A percentile compares a stretch with the other conserved stretches of the same genome.
phyloP scores from a whole-genome alignment of 2,329 filamentous ascomycete species.

The Bipolaris sorokiniana region DNA sequence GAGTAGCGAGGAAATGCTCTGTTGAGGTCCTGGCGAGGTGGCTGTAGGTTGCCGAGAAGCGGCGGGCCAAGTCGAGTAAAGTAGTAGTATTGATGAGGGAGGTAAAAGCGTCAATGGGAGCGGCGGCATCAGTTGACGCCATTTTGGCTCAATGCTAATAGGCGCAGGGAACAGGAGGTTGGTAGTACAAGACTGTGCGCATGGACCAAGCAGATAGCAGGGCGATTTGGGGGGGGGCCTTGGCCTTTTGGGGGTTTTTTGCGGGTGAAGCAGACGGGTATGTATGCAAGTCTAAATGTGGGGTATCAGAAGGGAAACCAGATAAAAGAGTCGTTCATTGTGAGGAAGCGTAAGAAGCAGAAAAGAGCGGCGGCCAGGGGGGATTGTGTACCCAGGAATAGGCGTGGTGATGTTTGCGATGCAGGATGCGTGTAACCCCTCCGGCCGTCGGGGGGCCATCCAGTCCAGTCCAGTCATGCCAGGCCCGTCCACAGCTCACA shows the following conservation, averaged over 20 bases:
- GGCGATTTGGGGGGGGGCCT: not conserved
- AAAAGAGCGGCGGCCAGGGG: not conserved
- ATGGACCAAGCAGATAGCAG: slow-evolving; percentile 7
- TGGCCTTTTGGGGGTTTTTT: too few species aligned
- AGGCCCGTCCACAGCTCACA: not conserved
- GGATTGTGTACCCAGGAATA: slow-evolving; percentile 1
- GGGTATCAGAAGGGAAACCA: slow-evolving; percentile 6
- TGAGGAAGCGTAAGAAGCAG: slow-evolving; percentile 8
- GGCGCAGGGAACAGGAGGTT: slow-evolving; percentile 1
- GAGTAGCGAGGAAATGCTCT: slow-evolving; percentile 50
- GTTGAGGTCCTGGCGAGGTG: slow-evolving; percentile 44
- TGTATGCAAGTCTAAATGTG: not conserved
- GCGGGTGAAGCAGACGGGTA: not conserved
- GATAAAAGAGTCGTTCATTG: slow-evolving; percentile 8
- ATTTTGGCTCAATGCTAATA: slow-evolving; percentile 20
- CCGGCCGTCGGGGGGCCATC: slow-evolving; percentile 26
- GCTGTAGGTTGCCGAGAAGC: slow-evolving; percentile 46
- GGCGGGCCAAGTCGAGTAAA: slow-evolving; percentile 43
- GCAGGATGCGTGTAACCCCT: slow-evolving; percentile 23
- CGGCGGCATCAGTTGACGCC: slow-evolving; percentile 22
- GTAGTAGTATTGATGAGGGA: slow-evolving; percentile 39
- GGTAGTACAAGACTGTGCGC: slow-evolving; percentile 11
- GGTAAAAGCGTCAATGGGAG: slow-evolving; percentile 39
- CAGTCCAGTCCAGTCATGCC: too few species aligned
- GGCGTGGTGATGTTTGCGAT: slow-evolving; percentile 6